phyloP scores from a whole-genome alignment of 1,284 basidiomycete species.

The Tremellales sp. region DNA sequence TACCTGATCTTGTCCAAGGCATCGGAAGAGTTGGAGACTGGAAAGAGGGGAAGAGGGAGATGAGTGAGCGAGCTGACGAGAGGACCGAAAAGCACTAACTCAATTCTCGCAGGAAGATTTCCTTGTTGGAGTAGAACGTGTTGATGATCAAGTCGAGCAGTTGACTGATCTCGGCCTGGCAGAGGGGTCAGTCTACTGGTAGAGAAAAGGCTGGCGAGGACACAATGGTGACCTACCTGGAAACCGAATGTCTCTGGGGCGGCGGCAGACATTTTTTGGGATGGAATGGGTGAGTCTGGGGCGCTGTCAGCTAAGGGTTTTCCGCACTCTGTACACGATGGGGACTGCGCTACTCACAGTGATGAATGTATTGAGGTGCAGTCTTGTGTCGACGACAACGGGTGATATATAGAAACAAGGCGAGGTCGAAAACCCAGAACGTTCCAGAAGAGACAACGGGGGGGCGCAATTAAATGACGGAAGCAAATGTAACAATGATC shows the following conservation, averaged over 20 bases:
- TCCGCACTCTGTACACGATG: too few relatives aligned
- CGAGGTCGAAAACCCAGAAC: too few relatives aligned
- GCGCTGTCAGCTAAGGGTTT: too few relatives aligned
- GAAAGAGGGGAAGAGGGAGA: not conserved
- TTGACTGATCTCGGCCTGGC: constrained; percentile 97
- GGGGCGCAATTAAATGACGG: too few relatives aligned
- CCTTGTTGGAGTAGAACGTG: constrained; percentile 98
- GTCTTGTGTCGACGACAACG: too few relatives aligned
- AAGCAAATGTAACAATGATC: too few relatives aligned
- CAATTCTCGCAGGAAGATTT: constrained; percentile 94
- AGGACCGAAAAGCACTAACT: too few relatives aligned
- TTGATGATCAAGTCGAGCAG: constrained; percentile 61
- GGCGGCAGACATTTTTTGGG: constrained; percentile 12
- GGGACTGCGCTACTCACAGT: too few relatives aligned
- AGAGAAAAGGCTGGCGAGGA: not conserved
- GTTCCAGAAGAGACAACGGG: too few relatives aligned
- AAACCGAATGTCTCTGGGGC: constrained; percentile 37
- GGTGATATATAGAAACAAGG: too few relatives aligned
- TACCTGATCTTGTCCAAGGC: constrained; percentile 93
- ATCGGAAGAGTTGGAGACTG: constrained; percentile 64
- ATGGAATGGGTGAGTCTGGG: too few relatives aligned
- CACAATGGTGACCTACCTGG: constrained; percentile 13
- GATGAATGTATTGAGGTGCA: too few relatives aligned
- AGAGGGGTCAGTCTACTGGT: constrained; percentile 37
- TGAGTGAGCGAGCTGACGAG: constrained; percentile 46